phyloP scores from a whole-genome alignment of 2,329 filamentous ascomycete species.

The Sarocladium kiliense region DNA sequence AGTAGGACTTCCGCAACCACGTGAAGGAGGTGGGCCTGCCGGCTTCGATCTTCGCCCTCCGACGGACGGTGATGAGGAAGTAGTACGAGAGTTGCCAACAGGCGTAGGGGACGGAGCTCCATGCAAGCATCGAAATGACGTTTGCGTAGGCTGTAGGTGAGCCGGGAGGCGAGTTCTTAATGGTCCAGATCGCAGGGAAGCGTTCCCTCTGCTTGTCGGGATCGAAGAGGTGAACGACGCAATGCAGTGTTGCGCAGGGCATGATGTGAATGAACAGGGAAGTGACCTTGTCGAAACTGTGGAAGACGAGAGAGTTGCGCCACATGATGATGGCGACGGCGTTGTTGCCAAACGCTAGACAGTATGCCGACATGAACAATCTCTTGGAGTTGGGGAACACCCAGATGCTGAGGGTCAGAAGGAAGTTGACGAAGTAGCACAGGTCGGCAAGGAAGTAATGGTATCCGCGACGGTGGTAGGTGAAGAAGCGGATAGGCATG shows the following conservation, averaged over 20 bases:
- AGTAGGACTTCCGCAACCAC: conserved; percentile 89
- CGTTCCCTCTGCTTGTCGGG: conserved; percentile 58
- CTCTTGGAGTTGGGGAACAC: conserved; percentile 85
- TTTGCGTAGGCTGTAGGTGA: conserved; percentile 74
- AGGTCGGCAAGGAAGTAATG: conserved; percentile 97
- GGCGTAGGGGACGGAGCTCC: conserved; percentile 89
- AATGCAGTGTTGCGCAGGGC: conserved; percentile 91
- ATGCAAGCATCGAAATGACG: conserved; percentile 80
- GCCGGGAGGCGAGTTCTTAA: conserved; percentile 64
- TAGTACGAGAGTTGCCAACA: conserved; percentile 93
- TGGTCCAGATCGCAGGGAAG: conserved; percentile 81
- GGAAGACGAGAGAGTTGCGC: conserved; percentile 97
- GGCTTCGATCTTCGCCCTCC: conserved; percentile 92
- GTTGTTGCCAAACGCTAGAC: conserved; percentile 92
- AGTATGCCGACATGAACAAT: conserved; percentile 87
- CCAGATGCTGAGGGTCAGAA: conserved; percentile 80
- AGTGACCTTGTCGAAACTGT: conserved; percentile 96
- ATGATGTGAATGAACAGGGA: conserved; percentile 99
- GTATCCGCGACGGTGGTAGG: conserved; percentile 85
- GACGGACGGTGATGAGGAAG: conserved; percentile 88
- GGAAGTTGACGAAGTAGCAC: conserved; percentile 95
- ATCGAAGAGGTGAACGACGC: conserved; percentile 77
- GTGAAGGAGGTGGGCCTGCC: conserved; percentile 95
- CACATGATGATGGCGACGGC: conserved; percentile 98
- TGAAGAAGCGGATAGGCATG: conserved; percentile 92